Conservation (phyloP, 768 basidiomycete species). For the Suillus weaverae region DNA sequence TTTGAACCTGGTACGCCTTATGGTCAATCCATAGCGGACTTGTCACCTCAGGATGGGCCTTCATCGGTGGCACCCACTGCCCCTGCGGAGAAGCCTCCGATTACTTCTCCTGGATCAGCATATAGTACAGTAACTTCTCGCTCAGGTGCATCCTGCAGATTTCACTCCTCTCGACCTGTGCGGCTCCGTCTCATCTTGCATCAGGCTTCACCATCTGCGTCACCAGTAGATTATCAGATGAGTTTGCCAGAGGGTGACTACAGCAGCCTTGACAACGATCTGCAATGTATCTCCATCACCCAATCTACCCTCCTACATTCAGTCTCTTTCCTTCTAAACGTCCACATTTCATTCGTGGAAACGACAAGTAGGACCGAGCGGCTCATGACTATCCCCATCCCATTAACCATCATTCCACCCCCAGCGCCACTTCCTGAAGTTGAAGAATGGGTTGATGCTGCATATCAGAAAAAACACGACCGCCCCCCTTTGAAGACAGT, state of each 20-base stretch:
- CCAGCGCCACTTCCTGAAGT: slow-evolving; percentile 80
- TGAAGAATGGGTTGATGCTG: slow-evolving; percentile 66
- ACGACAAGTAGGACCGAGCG: slow-evolving; percentile 67
- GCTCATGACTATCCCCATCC: slow-evolving; percentile 62
- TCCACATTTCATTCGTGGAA: slow-evolving; percentile 78
- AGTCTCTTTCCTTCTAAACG: slow-evolving; percentile 74
- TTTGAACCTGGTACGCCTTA: background rate
- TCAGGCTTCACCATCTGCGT: slow-evolving; percentile 49
- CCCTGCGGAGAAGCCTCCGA: slow-evolving; percentile 35
- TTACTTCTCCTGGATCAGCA: slow-evolving; percentile 35
- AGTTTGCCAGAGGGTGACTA: slow-evolving; percentile 45
- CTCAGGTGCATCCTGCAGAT: slow-evolving; percentile 90
- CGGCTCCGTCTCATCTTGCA: slow-evolving; percentile 82
- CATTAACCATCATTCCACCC: slow-evolving; percentile 70
- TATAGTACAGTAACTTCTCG: slow-evolving; percentile 62
- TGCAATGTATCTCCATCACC: slow-evolving; percentile 73
- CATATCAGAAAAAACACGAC: slow-evolving; percentile 89
- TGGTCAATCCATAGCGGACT: background rate
- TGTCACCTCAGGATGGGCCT: slow-evolving; percentile 29
- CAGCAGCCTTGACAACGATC: slow-evolving; percentile 52
- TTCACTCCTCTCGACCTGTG: slow-evolving; percentile 74
- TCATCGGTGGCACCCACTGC: slow-evolving; percentile 28
- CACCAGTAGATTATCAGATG: slow-evolving; percentile 47
- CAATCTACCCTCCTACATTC: slow-evolving; percentile 81
- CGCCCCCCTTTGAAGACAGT: slow-evolving; percentile 72